Evolutionary conservation across 805 yeast species (phyloP).

Genomic region (Torulaspora indica): DNA sequence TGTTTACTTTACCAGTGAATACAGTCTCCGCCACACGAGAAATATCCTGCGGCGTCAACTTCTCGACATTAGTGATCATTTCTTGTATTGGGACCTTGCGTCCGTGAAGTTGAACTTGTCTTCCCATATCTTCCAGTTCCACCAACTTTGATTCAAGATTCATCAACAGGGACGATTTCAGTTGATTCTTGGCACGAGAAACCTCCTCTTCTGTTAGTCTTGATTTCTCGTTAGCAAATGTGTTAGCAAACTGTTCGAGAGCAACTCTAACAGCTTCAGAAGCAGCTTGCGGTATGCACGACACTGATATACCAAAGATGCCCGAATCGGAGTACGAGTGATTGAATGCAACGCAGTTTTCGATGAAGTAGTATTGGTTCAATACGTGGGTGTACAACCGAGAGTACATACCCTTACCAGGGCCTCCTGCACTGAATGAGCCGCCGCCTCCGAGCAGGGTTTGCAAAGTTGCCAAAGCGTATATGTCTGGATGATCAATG

Average conservation of each 20-base stretch:
- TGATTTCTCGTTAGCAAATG: conserved; percentile 51
- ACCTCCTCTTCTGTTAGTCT: conserved; percentile 71
- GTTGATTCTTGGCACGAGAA: conserved; percentile 84
- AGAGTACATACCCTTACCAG: conserved; percentile 98
- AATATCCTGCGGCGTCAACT: conserved; percentile 62
- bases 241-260: conserved; percentile 53
- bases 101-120: conserved; percentile 86
- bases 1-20: conserved; percentile 57
- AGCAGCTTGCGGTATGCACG: conserved; percentile 84
- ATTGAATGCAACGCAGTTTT: conserved; percentile 80
- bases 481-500: conserved; percentile 76
- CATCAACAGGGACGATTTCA: conserved; percentile 83
- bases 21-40: conserved; percentile 69
- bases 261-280: conserved; percentile 76
- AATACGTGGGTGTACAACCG: conserved; percentile 86
- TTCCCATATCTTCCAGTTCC: conserved; percentile 91
- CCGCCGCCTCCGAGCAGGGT: conserved; percentile 95
- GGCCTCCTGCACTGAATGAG: conserved; percentile 97
- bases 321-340: conserved; percentile 90
- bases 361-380: conserved; percentile 87
- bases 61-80: conserved; percentile 74
- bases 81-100: conserved; percentile 68
- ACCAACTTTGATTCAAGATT: conserved; percentile 89
- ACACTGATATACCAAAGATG: conserved; percentile 79
- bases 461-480: conserved; percentile 85